Base-by-base conservation (phyloP, 495 filamentous ascomycete genomes). In the Tetracladium marchalianum region DNA sequence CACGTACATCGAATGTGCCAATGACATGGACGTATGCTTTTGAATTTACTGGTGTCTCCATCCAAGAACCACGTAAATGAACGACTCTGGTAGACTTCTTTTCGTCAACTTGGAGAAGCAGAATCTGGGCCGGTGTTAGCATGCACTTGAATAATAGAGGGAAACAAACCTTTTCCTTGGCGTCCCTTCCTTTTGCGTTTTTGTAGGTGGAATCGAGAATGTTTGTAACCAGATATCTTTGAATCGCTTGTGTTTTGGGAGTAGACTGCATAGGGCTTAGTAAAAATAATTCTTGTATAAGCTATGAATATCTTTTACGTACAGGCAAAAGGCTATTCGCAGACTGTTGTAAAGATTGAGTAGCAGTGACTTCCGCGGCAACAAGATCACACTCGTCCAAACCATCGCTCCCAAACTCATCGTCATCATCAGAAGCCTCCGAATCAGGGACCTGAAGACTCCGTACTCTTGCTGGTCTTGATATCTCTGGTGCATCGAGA, bases 21-120 rank as follows among this genome's bases (percentile, higher is more conserved):
- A 95, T 82, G 44, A 95, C 63, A 64, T 95, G 87, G 43, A 97
- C 78, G 58, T 79, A 87, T 8, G 84, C 79, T 34, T 82, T 83
- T 36, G 74, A 70, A 24, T 69, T 78, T 38, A 81, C 87, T 22
- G 81, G 77, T 8, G 84, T 93, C 22, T 87, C 84, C 49, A 72
- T 52, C 92, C 92, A 98, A 31, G 83, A 81, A 37, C 85, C 85
- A 41, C 92, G 80, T 39, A 98, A 76, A 46, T 83, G 72, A 31
- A 98, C 77, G 9, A 70, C 79, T 55, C 76, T 86, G 37, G 70
- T 70, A 2, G 62, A 56, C 47, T 81, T 79, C 11, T 75, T 77
- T 39, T 73, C 76, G 53, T 95, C 87, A 35, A 81, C 77, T 63
- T 84, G 75, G 36, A 95, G 84, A 10, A 80, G 58, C 7, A 96